These are phyloP conservation scores for Xylariales sp. DNA, from an alignment of 2,329 filamentous ascomycete species.

Conservation along the genomic window DNA sequence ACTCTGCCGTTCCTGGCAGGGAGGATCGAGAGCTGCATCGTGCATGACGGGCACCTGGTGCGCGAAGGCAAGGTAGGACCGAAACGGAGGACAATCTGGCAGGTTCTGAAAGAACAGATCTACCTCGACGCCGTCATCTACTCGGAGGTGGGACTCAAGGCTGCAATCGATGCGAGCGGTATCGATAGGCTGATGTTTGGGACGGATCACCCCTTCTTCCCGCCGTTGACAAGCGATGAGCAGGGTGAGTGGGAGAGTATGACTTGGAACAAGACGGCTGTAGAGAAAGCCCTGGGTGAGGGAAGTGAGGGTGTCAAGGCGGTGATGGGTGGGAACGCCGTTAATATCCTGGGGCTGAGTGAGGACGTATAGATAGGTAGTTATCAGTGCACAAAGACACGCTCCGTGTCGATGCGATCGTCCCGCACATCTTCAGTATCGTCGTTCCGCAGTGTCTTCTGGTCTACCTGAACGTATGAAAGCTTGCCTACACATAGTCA, in stretches of 20 bases:
- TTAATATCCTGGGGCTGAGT: slow-evolving; percentile 22
- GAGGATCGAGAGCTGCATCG: slow-evolving; percentile 79
- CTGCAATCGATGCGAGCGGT: slow-evolving; percentile 64
- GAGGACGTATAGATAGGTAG: slow-evolving; percentile 18
- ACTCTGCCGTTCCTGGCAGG: slow-evolving; percentile 86
- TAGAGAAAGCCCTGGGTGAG: slow-evolving; percentile 25
- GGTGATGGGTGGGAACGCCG: slow-evolving; percentile 29
- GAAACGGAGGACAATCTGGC: slow-evolving; percentile 47
- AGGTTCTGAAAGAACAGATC: slow-evolving; percentile 64
- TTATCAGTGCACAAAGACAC: too few relatives aligned
- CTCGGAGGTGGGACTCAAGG: slow-evolving; percentile 66
- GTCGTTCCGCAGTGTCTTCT: too few relatives aligned
- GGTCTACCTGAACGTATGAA: too few relatives aligned
- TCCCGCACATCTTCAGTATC: too few relatives aligned
- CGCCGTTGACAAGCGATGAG: slow-evolving; percentile 61
- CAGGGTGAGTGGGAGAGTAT: slow-evolving; percentile 68
- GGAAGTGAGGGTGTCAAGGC: slow-evolving; percentile 20
- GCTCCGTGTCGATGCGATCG: too few relatives aligned
- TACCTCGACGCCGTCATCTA: slow-evolving; percentile 87
- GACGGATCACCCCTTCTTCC: slow-evolving; percentile 81
- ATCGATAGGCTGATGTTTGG: slow-evolving; percentile 73
- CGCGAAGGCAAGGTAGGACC: slow-evolving; percentile 51
- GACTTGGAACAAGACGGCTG: slow-evolving; percentile 43
- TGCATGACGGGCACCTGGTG: slow-evolving; percentile 74
- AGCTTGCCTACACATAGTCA: too few relatives aligned